phyloP scores from a whole-genome alignment of 345 rosid genomes.

The Kernera saxatilis region DNA sequence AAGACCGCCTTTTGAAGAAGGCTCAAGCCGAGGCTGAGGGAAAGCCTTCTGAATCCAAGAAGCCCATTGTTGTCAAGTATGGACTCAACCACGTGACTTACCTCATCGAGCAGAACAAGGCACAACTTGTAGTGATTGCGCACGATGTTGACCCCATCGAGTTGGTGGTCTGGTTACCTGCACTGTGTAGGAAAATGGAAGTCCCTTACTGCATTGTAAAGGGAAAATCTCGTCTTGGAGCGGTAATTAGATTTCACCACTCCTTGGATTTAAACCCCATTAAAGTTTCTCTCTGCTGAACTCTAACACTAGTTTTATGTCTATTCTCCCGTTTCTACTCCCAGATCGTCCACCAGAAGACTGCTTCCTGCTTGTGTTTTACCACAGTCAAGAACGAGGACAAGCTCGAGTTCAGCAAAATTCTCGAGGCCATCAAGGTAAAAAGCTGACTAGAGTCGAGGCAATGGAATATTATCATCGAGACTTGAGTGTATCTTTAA shows the following conservation, averaged over 20 bases:
- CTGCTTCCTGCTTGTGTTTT: slow-evolving; percentile 55
- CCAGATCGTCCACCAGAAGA: slow-evolving; percentile 62
- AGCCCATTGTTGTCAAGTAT: slow-evolving; percentile 65
- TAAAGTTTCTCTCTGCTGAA: not conserved
- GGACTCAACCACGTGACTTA: slow-evolving; percentile 71
- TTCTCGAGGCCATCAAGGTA: slow-evolving; percentile 81
- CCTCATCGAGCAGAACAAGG: slow-evolving; percentile 77
- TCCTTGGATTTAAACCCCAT: not conserved
- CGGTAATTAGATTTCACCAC: slow-evolving; percentile 24
- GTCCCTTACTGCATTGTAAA: slow-evolving; percentile 81
- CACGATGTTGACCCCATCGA: slow-evolving; percentile 86
- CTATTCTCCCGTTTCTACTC: not conserved
- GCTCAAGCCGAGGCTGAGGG: slow-evolving; percentile 72
- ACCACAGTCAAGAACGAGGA: slow-evolving; percentile 79
- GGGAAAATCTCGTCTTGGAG: slow-evolving; percentile 73
- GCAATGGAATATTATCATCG: not conserved
- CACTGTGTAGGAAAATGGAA: slow-evolving; percentile 79
- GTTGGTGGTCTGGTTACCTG: slow-evolving; percentile 78
- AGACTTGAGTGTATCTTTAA: not conserved
- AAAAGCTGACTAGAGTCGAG: not conserved
- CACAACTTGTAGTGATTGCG: slow-evolving; percentile 70
- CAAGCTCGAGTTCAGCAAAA: slow-evolving; percentile 68
- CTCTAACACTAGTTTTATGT: not conserved
- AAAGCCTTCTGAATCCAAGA: slow-evolving; percentile 52
- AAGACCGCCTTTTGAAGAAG: slow-evolving; percentile 52